A percentile compares a stretch with the other conserved stretches of the same genome.
phyloP scores from a whole-genome alignment of 2,329 filamentous ascomycete genomes.

The Delphinella strobiligena region DNA sequence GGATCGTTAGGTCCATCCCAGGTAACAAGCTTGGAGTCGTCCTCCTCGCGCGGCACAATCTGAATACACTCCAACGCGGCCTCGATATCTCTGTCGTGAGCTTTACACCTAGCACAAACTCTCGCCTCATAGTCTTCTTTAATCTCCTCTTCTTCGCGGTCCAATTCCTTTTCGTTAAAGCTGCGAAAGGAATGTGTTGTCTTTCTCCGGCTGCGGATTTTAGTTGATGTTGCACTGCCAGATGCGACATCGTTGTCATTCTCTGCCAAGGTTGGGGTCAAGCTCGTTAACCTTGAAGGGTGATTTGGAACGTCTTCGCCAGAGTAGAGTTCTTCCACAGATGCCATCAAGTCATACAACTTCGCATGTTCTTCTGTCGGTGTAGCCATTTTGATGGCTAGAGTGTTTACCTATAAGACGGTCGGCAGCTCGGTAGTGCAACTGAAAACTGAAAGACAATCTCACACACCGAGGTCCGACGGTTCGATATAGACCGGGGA shows the following conservation, averaged over 20 bases:
- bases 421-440: no score
- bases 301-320: background rate
- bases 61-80: slow-evolving; percentile 2
- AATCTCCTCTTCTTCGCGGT: slow-evolving; percentile 2
- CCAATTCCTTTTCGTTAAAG: slow-evolving; percentile 5
- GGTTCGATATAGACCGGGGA: no score
- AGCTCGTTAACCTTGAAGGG: background rate
- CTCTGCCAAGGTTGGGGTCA: background rate
- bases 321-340: background rate
- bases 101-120: slow-evolving; percentile 3
- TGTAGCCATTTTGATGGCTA: background rate
- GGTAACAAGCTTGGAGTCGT: slow-evolving; percentile 12
- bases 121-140: slow-evolving; percentile 2
- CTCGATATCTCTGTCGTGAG: slow-evolving; percentile 2
- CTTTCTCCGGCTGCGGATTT: background rate
- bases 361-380: background rate
- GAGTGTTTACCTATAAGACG: no score
- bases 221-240: background rate
- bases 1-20: slow-evolving; percentile 14
- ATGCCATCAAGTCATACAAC: background rate
- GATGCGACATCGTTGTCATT: background rate
- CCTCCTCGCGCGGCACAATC: slow-evolving; percentile 4
- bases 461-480: no score
- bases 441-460: no score
- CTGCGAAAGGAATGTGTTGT: slow-evolving; percentile 2